Conservation (phyloP, 139 green algal species). For the Klebsormidium nitens region DNA sequence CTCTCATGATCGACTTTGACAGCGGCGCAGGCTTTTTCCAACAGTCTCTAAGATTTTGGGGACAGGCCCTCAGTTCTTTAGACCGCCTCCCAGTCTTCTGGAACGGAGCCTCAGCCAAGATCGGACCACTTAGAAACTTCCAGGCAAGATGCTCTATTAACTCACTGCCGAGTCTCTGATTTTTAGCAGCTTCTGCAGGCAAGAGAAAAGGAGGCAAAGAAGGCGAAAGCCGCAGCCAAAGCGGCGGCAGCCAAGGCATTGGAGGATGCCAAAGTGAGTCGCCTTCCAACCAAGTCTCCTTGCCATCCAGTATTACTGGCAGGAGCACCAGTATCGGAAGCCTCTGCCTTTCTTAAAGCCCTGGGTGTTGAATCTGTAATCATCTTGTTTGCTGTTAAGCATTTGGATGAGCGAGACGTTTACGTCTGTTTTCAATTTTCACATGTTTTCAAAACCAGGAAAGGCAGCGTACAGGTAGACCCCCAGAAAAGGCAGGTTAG, state of each 20-base stretch:
- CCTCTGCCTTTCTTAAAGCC: background rate
- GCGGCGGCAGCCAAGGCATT: constrained; percentile 18
- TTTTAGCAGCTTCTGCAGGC: constrained; percentile 5
- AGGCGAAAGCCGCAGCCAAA: constrained; percentile 52
- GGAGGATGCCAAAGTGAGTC: constrained; percentile 12
- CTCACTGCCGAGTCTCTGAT: background rate
- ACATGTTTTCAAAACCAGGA: background rate
- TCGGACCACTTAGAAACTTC: too few relatives aligned
- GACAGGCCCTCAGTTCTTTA: too few relatives aligned
- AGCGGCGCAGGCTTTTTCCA: too few relatives aligned
- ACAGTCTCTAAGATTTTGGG: too few relatives aligned
- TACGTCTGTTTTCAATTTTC: constrained; percentile 25
- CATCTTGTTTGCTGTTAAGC: background rate
- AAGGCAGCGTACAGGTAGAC: too few relatives aligned
- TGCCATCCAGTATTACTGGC: background rate
- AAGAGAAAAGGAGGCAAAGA: constrained; percentile 53
- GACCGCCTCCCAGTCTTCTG: too few relatives aligned
- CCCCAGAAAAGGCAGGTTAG: too few relatives aligned
- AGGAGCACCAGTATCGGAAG: background rate
- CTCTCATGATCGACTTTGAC: too few relatives aligned
- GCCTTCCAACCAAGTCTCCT: background rate
- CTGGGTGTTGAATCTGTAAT: constrained; percentile 9
- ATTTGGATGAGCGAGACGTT: constrained; percentile 29
- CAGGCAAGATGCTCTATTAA: constrained; percentile 6
- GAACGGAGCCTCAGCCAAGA: too few relatives aligned